Evolutionary conservation across 1,284 basidiomycete species (phyloP).

Genomic region (Binderoboletus segoi): DNA sequence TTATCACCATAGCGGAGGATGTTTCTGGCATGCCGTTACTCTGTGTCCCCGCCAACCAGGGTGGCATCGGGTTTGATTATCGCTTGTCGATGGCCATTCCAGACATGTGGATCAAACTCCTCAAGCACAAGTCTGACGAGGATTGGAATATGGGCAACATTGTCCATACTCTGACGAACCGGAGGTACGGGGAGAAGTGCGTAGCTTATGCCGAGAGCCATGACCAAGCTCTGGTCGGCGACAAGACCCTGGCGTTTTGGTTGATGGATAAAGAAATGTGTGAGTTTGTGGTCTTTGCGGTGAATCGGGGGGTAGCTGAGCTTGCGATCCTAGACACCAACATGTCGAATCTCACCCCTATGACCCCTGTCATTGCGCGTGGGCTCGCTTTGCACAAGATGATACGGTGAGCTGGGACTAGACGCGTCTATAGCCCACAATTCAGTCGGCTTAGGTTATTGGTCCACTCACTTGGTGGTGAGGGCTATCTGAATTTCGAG

Average conservation of each 20-base stretch:
- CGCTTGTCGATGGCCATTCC: constrained; percentile 97
- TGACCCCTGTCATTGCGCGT: constrained; percentile 88
- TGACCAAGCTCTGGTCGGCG: constrained; percentile 96
- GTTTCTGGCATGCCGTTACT: constrained; percentile 98
- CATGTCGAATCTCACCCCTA: constrained; percentile 89
- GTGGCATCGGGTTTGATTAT: constrained; percentile 97
- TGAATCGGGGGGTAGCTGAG: constrained; percentile 25
- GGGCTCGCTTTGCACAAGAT: constrained; percentile 96
- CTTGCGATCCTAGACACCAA: constrained; percentile 72
- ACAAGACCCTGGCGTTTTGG: constrained; percentile 99
- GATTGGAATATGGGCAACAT: constrained; percentile 91
- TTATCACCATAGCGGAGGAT: constrained; percentile 95
- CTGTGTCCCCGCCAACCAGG: constrained; percentile 76
- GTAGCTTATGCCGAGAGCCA: constrained; percentile 97
- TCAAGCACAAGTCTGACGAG: constrained; percentile 90
- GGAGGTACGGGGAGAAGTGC: constrained; percentile 88
- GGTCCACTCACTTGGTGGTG: constrained; percentile 91
- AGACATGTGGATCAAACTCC: constrained; percentile 99
- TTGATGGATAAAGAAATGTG: constrained; percentile 99
- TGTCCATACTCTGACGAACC: constrained; percentile 88
- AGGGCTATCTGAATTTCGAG: constrained; percentile 98
- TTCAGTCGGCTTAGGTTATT: constrained; percentile 60
- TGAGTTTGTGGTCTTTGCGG: constrained; percentile 40
- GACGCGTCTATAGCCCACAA: neutral
- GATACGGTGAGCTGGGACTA: constrained; percentile 73